Percentiles rank a stretch among this genome's conserved stretches.
These are phyloP conservation scores for Austroboletus festivus DNA, from an alignment of 768 basidiomycete genomes.

Conservation along the genomic window DNA sequence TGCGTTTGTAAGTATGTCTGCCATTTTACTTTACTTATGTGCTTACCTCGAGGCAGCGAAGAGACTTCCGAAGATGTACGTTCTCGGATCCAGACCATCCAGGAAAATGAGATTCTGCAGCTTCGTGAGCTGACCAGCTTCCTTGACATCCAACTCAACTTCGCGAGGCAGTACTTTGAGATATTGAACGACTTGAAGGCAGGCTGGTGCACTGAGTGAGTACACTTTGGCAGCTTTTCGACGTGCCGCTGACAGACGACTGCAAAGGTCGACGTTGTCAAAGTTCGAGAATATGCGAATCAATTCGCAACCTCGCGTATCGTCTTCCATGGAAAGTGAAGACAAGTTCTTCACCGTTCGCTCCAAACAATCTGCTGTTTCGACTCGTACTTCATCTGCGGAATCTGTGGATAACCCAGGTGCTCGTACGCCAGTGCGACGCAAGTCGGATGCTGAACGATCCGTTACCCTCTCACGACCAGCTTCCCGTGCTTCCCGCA, in stretches of 20 bases:
- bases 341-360: slow-evolving; percentile 33
- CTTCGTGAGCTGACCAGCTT: slow-evolving; percentile 67
- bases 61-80: slow-evolving; percentile 84
- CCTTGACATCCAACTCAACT: slow-evolving; percentile 72
- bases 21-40: not conserved
- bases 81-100: slow-evolving; percentile 74
- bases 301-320: slow-evolving; percentile 11
- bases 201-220: slow-evolving; percentile 67
- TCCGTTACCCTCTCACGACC: slow-evolving; percentile 53
- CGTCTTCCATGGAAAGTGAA: slow-evolving; percentile 14
- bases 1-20: slow-evolving; percentile 62
- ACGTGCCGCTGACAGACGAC: slow-evolving; percentile 4
- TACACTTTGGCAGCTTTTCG: slow-evolving; percentile 2
- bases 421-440: slow-evolving; percentile 25
- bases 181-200: slow-evolving; percentile 66
- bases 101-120: slow-evolving; percentile 73
- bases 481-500: slow-evolving; percentile 58
- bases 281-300: slow-evolving; percentile 25
- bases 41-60: slow-evolving; percentile 49
- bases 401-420: slow-evolving; percentile 38
- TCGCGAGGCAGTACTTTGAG: slow-evolving; percentile 69
- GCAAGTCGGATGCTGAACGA: slow-evolving; percentile 42
- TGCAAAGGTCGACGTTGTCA: slow-evolving; percentile 31
- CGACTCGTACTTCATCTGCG: slow-evolving; percentile 19
- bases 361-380: slow-evolving; percentile 31